phyloP scores from a whole-genome alignment of 352 stramenopile species.

The Pythium sukuiense region DNA sequence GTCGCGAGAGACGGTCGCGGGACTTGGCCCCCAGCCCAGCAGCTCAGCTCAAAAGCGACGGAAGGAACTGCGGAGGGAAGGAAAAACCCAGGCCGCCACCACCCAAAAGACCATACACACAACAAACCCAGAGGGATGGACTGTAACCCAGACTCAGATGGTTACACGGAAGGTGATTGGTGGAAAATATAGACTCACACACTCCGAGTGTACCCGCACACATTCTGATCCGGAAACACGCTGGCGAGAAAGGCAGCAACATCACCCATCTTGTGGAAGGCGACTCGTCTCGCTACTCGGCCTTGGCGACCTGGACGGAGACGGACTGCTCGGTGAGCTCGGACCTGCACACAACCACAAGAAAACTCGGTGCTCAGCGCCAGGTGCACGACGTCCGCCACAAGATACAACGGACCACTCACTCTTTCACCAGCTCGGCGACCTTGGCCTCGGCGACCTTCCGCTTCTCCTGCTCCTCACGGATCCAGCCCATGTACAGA shows the following conservation, averaged over 20 bases:
- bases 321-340: slow-evolving; percentile 12
- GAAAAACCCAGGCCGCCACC: background rate
- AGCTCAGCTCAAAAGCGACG: slow-evolving; percentile 4
- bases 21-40: slow-evolving; percentile 5
- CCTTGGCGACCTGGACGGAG: slow-evolving; percentile 18
- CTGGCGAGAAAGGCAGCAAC: background rate
- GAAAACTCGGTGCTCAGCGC: slow-evolving; percentile 17
- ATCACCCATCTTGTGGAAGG: too few relatives aligned
- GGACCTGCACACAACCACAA: slow-evolving; percentile 20
- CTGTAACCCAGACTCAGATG: background rate
- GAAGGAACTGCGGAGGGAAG: background rate
- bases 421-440: slow-evolving; percentile 35
- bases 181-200: background rate
- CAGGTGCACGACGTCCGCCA: background rate
- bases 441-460: slow-evolving; percentile 66
- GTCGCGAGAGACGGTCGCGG: slow-evolving; percentile 13
- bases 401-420: slow-evolving; percentile 2
- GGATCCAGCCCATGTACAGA: slow-evolving; percentile 85
- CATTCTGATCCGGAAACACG: slow-evolving; percentile 11
- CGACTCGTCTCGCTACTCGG: slow-evolving; percentile 12
- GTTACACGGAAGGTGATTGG: background rate
- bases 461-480: slow-evolving; percentile 75
- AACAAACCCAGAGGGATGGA: background rate
- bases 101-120: background rate
- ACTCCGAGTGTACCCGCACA: slow-evolving; percentile 14